These are phyloP conservation scores for Daedaleopsis sinensis DNA, from an alignment of 768 basidiomycete genomes.

Conservation along the genomic window DNA sequence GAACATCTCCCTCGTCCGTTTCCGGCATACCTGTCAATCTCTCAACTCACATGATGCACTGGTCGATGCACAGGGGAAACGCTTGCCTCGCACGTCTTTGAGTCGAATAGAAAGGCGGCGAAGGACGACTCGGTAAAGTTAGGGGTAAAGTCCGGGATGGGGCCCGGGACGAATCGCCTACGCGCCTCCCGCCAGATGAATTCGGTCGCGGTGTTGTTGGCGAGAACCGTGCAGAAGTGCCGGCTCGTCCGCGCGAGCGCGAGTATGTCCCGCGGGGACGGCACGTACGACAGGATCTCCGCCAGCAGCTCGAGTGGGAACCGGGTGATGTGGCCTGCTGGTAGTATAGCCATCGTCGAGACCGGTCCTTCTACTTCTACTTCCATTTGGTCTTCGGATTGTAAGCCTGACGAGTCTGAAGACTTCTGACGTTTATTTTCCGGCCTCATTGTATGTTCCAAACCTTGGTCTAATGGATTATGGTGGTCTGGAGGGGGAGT, in stretches of 20 bases:
- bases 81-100: conserved; percentile 57
- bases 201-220: conserved; percentile 42
- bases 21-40: conserved; percentile 40
- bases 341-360: neutral
- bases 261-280: conserved; percentile 58
- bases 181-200: conserved; percentile 67
- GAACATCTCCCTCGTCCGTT: conserved; percentile 41
- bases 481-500: no score
- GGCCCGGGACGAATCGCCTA: conserved; percentile 32
- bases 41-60: neutral
- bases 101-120: conserved; percentile 66
- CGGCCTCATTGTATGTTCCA: neutral
- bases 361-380: neutral
- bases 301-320: conserved; percentile 68
- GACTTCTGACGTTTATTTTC: neutral
- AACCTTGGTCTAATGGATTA: neutral
- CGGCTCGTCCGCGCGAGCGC: conserved; percentile 62
- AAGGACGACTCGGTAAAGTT: conserved; percentile 59
- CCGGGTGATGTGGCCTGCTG: conserved; percentile 8
- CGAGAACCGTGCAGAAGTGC: conserved; percentile 52
- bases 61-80: neutral
- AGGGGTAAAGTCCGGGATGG: conserved; percentile 46
- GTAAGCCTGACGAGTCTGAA: neutral
- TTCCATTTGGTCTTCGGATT: neutral
- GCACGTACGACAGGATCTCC: conserved; percentile 57